Evolutionary conservation across 106 monocot genomes (phyloP).

Genomic region (Platanthera zijinensis): DNA sequence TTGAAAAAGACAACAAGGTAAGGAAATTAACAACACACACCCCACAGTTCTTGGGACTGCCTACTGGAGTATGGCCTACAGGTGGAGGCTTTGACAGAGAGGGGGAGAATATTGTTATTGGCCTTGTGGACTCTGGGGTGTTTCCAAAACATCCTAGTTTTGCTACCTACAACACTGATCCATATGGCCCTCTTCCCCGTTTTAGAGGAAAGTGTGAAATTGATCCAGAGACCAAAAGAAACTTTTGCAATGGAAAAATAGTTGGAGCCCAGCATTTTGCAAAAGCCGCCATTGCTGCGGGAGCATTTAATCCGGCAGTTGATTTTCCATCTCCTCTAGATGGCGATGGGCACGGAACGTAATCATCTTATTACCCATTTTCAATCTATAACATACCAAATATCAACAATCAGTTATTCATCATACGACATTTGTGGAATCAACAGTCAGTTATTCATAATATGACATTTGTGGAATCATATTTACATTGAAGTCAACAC

Average conservation of each 20-base stretch:
- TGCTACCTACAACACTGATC: slow-evolving; percentile 52
- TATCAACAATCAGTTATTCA: not conserved
- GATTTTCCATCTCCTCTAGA: slow-evolving; percentile 93
- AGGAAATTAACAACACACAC: slow-evolving; percentile 91
- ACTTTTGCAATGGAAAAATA: slow-evolving; percentile 92
- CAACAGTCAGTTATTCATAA: not conserved
- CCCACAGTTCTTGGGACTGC: slow-evolving; percentile 80
- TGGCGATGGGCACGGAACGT: slow-evolving; percentile 99
- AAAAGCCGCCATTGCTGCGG: slow-evolving; percentile 89
- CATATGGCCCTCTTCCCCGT: slow-evolving; percentile 68
- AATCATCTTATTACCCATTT: slow-evolving; percentile 4
- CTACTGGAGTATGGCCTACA: slow-evolving; percentile 89
- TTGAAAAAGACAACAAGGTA: slow-evolving; percentile 84
- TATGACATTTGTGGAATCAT: not conserved
- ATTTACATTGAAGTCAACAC: not conserved
- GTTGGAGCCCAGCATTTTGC: slow-evolving; percentile 98
- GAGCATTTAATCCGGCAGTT: slow-evolving; percentile 73
- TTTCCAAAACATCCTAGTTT: slow-evolving; percentile 89
- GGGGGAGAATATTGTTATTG: slow-evolving; percentile 93
- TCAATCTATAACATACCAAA: not conserved
- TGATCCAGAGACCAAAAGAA: slow-evolving; percentile 52
- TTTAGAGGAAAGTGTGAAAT: slow-evolving; percentile 89
- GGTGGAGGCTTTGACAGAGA: slow-evolving; percentile 92
- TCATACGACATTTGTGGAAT: not conserved
- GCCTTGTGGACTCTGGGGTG: slow-evolving; percentile 92